A percentile compares a stretch with the other conserved stretches of the same genome.
Conservation (phyloP, 768 basidiomycete genomes). For the Trichaptum fuscoviolaceum region DNA sequence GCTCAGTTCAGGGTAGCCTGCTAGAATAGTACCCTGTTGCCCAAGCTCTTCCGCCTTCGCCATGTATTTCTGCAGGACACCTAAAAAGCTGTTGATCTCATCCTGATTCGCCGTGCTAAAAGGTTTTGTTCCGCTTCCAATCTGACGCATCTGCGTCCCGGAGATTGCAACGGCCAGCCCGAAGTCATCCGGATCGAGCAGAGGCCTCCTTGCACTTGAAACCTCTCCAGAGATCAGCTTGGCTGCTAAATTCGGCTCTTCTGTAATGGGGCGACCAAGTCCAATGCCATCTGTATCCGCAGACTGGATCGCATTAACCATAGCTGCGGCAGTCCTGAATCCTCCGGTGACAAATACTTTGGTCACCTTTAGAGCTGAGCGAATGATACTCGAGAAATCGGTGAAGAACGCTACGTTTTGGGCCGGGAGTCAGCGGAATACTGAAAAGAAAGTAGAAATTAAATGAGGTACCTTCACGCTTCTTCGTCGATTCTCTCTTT, state of each 20-base stretch:
- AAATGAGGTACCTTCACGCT: background rate
- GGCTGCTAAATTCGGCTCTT: background rate
- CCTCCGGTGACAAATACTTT: slow-evolving; percentile 27
- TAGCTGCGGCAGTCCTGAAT: slow-evolving; percentile 23
- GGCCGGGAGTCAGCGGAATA: background rate
- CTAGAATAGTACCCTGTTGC: background rate
- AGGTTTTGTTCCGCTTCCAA: background rate
- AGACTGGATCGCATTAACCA: slow-evolving; percentile 23
- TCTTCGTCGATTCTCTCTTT: background rate
- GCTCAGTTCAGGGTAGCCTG: background rate
- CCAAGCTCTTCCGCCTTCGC: background rate
- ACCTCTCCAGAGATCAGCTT: background rate
- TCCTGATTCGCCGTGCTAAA: background rate
- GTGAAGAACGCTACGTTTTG: slow-evolving; percentile 28
- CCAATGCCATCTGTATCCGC: background rate
- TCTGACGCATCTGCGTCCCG: background rate
- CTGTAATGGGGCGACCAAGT: background rate
- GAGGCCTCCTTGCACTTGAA: background rate
- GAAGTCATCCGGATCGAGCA: background rate
- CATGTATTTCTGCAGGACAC: background rate
- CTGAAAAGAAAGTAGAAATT: background rate
- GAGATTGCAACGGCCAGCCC: background rate
- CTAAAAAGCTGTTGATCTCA: background rate
- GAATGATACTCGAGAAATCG: slow-evolving; percentile 23
- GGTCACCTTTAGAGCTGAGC: slow-evolving; percentile 21